Evolutionary conservation across 1,284 basidiomycete species (phyloP).

Genomic region (Jaminaea rosea): DNA sequence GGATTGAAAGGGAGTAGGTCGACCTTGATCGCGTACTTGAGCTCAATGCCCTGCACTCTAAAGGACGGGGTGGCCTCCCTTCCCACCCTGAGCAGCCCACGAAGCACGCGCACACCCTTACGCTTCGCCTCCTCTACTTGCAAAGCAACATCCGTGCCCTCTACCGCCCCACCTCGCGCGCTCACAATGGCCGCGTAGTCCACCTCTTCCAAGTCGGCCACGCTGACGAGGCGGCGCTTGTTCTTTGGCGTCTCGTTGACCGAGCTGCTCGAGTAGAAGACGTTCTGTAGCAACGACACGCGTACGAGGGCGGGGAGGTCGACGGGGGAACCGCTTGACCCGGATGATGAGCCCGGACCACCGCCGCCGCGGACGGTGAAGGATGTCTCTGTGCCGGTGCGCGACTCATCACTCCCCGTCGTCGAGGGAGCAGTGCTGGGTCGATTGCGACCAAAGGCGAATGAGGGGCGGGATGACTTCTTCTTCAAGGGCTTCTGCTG

Average conservation of each 20-base stretch:
- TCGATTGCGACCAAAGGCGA: constrained; percentile 18
- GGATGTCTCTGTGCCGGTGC: background rate
- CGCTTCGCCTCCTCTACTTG: constrained; percentile 19
- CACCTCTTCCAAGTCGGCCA: constrained; percentile 37
- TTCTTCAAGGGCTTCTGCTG: background rate
- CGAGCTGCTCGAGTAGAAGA: constrained; percentile 27
- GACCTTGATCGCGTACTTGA: constrained; percentile 40
- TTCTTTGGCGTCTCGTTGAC: constrained; percentile 33
- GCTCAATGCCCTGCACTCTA: constrained; percentile 36
- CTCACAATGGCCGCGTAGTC: too few species aligned
- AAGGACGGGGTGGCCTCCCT: constrained; percentile 28
- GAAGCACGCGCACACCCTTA: constrained; percentile 26
- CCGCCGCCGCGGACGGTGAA: constrained; percentile 1
- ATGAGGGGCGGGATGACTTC: background rate
- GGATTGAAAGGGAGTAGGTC: constrained; percentile 24
- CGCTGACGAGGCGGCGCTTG: constrained; percentile 24
- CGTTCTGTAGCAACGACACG: constrained; percentile 33
- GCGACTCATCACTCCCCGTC: constrained; percentile 7
- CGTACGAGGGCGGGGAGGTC: constrained; percentile 30
- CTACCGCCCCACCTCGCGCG: background rate
- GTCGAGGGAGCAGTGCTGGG: constrained; percentile 23
- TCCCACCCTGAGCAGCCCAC: constrained; percentile 25
- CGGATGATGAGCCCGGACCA: background rate
- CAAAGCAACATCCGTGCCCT: background rate
- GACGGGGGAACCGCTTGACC: constrained; percentile 5